A percentile compares a stretch with the other conserved stretches of the same genome.
These are phyloP conservation scores for Lycium ferocissimum DNA, from an alignment of 257 asterid genomes.

Conservation along the genomic window DNA sequence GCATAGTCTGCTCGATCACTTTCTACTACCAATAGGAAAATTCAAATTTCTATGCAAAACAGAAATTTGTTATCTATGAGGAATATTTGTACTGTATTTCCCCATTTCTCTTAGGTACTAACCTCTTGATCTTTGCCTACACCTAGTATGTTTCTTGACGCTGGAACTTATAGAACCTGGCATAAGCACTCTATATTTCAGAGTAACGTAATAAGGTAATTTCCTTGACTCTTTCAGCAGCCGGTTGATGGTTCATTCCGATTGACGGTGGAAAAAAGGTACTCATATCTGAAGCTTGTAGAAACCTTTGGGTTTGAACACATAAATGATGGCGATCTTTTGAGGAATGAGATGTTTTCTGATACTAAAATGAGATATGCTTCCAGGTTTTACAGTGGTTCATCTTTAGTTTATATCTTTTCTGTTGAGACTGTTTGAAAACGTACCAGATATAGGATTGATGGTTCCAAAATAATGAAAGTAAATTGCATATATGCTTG, in stretches of 20 bases:
- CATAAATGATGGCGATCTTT: too few species aligned
- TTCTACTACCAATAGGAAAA: not conserved
- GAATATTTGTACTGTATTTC: not conserved
- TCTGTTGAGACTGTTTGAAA: too few species aligned
- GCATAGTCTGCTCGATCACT: not conserved
- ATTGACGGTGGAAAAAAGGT: too few species aligned
- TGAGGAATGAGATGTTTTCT: too few species aligned
- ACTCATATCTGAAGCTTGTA: too few species aligned
- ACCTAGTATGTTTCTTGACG: not conserved
- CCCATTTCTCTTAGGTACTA: not conserved
- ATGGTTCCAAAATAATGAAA: too few species aligned
- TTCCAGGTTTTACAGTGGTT: too few species aligned
- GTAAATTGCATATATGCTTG: too few species aligned
- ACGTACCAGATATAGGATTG: too few species aligned
- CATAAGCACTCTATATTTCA: not conserved
- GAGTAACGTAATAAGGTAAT: not conserved
- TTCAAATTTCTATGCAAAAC: not conserved
- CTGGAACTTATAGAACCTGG: not conserved
- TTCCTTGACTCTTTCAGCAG: not conserved
- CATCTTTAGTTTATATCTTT: too few species aligned
- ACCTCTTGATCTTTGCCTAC: conserved; percentile 12
- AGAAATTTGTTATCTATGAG: conserved; percentile 10
- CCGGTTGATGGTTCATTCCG: conserved; percentile 6
- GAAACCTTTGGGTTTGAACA: too few species aligned
- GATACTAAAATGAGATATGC: too few species aligned